Base-by-base conservation (phyloP, 2,329 filamentous ascomycete species). In the Xylaria sp. region DNA sequence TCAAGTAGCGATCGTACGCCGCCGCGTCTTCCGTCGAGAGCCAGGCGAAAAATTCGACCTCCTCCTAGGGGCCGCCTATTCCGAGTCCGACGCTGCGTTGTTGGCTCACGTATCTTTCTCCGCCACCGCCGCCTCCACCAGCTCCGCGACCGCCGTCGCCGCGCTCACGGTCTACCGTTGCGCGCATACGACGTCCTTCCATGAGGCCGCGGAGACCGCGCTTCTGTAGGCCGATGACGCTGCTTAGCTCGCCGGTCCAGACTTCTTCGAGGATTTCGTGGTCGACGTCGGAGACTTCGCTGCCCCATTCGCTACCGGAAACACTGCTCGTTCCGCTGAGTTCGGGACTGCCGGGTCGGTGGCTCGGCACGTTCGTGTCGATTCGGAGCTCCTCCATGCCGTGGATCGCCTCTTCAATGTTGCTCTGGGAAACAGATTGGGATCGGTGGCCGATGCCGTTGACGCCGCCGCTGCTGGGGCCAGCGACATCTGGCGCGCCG, bases 161-260 rank as follows among this genome's bases (percentile, higher is more conserved):
- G 8, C 70, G 68, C 53, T 68, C 71, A 11, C 69, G 68, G 50
- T 71, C 71, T 30, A 71, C 68, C n/a, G 69, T 73, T 3, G 70
- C 72, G 52, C 71, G 68, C 79, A 97, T 86, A 61, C 93, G 82
- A 50, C 93, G 80, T 2, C 93, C 93, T 74, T 97, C 94, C 94
- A 99, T 97, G 66, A 99, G 74, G 0, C 94, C 94, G 60, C 93
- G 82, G 42, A 99, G 74, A 0, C 94, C 94, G 57, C 94, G 83
- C 78, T 99, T 99, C 78, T 99, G 94, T 65, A 99, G 73, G 0
- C 94, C 94, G 66, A 99, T 96, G 2, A 97, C 93, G 53, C 91
- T 91, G 76, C 90, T 92, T 39, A 93, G 74, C 76, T 95, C 84
- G 59, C 88, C 87, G 69, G 83, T 78, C 93, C 94, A 99, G 0